Evolutionary conservation across 352 stramenopile genomes (phyloP).

Genomic region (Globisporangium spinosum): DNA sequence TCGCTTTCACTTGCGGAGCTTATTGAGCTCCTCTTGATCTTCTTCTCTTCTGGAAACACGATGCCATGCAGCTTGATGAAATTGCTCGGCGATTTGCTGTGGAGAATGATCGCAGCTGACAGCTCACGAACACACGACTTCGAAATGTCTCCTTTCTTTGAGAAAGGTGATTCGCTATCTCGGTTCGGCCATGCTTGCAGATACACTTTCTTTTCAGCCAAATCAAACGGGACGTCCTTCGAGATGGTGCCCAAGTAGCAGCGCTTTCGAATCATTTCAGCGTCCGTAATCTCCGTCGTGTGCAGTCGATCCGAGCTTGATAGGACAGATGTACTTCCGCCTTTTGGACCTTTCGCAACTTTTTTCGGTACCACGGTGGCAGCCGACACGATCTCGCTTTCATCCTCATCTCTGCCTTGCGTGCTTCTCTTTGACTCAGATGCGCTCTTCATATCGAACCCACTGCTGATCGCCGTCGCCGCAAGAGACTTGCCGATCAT

Average conservation of each 20-base stretch:
- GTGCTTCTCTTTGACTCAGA: background rate
- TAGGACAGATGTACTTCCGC: constrained; percentile 18
- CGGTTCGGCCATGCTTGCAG: constrained; percentile 79
- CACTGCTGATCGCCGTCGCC: constrained; percentile 6
- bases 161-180: constrained; percentile 52
- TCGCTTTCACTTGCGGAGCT: constrained; percentile 1
- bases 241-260: constrained; percentile 50
- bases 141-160: constrained; percentile 40
- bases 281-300: constrained; percentile 38
- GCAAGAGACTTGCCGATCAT: constrained; percentile 16
- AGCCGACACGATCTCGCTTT: constrained; percentile 6
- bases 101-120: constrained; percentile 41
- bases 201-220: constrained; percentile 57
- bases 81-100: constrained; percentile 33
- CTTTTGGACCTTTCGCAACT: constrained; percentile 14
- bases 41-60: constrained; percentile 61
- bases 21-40: constrained; percentile 20
- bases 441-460: background rate
- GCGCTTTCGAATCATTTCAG: constrained; percentile 70
- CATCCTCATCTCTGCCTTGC: background rate
- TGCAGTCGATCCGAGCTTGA: constrained; percentile 30
- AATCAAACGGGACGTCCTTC: constrained; percentile 30
- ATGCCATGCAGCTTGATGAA: constrained; percentile 68
- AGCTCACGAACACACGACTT: constrained; percentile 57
- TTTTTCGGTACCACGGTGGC: constrained; percentile 38